Evolutionary conservation across 2,329 filamentous ascomycete species (phyloP).

Genomic region (Colletotrichum sp.): DNA sequence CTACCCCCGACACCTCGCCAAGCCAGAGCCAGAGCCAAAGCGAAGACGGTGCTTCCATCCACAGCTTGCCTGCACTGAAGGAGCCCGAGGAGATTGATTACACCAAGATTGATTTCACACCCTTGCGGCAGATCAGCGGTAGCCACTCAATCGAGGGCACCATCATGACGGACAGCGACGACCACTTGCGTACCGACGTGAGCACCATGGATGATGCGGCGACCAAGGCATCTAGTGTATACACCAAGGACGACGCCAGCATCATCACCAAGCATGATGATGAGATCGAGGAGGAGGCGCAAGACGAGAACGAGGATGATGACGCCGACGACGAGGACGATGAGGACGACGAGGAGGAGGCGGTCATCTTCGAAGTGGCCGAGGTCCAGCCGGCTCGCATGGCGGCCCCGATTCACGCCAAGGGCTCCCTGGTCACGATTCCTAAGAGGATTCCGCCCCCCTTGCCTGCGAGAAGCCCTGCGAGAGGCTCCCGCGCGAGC

Average conservation of each 20-base stretch:
- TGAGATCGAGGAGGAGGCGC: constrained; percentile 16
- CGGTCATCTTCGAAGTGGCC: constrained; percentile 72
- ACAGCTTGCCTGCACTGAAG: constrained; percentile 41
- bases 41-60: constrained; percentile 54
- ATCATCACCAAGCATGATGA: neutral
- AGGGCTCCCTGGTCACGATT: constrained; percentile 84
- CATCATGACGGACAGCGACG: constrained; percentile 20
- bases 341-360: constrained; percentile 64
- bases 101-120: constrained; percentile 60
- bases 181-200: constrained; percentile 23
- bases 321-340: constrained; percentile 52
- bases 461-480: constrained; percentile 78
- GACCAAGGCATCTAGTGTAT: constrained; percentile 30
- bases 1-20: constrained; percentile 55
- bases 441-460: constrained; percentile 80
- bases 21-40: constrained; percentile 60
- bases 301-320: constrained; percentile 35
- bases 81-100: constrained; percentile 64
- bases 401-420: constrained; percentile 70
- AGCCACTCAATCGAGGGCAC: constrained; percentile 38
- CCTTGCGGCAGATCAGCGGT: constrained; percentile 51
- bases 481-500: constrained; percentile 59
- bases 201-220: constrained; percentile 29
- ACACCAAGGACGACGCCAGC: constrained; percentile 23
- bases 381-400: constrained; percentile 61